Conservation (phyloP, 306 rosid genomes). For the Herpetospermum pedunculosum region DNA sequence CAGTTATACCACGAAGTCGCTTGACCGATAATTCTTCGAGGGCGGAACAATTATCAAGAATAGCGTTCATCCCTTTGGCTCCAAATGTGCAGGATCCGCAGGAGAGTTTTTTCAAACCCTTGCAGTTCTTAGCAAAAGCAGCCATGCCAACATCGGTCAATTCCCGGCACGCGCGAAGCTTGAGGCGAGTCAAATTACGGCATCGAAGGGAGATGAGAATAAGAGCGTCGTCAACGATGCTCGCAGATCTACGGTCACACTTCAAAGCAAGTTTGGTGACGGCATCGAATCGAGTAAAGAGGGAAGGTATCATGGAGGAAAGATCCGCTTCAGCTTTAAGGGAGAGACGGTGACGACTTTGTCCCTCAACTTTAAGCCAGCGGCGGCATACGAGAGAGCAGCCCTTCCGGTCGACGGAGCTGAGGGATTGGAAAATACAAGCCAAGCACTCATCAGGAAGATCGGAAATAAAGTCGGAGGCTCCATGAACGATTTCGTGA, state of each 20-base stretch:
- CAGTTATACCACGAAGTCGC: slow-evolving; percentile 75
- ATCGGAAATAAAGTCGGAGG: slow-evolving; percentile 52
- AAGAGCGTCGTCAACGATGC: slow-evolving; percentile 69
- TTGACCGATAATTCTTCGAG: slow-evolving; percentile 88
- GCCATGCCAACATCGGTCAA: slow-evolving; percentile 74
- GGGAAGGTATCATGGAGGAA: slow-evolving; percentile 28
- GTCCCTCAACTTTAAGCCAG: slow-evolving; percentile 82
- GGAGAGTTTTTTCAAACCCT: slow-evolving; percentile 82
- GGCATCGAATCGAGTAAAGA: slow-evolving; percentile 77
- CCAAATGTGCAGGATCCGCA: slow-evolving; percentile 93
- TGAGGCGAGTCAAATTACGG: slow-evolving; percentile 82
- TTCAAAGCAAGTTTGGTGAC: slow-evolving; percentile 83
- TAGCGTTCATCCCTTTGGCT: slow-evolving; percentile 84
- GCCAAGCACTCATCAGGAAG: slow-evolving; percentile 91
- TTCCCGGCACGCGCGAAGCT: slow-evolving; percentile 83
- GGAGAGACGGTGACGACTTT: slow-evolving; percentile 83
- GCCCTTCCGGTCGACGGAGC: slow-evolving; percentile 62
- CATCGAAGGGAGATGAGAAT: slow-evolving; percentile 58
- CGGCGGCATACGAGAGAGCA: slow-evolving; percentile 91
- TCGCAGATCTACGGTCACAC: slow-evolving; percentile 78
- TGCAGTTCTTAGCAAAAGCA: slow-evolving; percentile 68
- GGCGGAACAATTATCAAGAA: slow-evolving; percentile 50
- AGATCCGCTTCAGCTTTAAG: slow-evolving; percentile 66
- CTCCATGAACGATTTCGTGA: slow-evolving; percentile 1
- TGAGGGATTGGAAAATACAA: slow-evolving; percentile 56